A percentile compares a stretch with the other conserved stretches of the same genome.
phyloP scores from a whole-genome alignment of 176 grass and related monocot genomes.

The Lolium rigidum region DNA sequence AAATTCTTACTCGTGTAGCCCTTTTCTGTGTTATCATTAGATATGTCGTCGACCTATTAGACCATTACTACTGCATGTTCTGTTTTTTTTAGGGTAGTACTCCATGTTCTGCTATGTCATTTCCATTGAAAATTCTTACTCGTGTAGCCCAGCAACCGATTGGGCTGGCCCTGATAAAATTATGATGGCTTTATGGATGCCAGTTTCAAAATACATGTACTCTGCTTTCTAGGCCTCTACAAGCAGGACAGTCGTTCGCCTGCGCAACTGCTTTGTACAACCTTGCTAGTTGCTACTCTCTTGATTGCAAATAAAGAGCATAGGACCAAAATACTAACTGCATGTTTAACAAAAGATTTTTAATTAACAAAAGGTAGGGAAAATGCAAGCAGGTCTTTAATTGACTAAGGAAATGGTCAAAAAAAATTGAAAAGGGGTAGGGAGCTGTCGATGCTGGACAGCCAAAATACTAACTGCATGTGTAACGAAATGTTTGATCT shows the following conservation, averaged over 20 bases:
- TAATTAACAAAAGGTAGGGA: neutral
- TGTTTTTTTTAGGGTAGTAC: too few relatives aligned
- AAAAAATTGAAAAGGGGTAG: neutral
- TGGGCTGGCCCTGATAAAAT: neutral
- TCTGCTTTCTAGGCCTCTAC: neutral
- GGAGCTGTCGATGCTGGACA: neutral
- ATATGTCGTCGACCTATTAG: too few relatives aligned
- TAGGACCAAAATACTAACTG: neutral
- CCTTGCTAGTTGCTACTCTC: neutral
- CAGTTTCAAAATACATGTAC: neutral
- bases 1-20: neutral
- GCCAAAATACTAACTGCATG: neutral
- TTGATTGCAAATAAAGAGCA: neutral
- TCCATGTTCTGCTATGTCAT: neutral
- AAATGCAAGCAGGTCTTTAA: neutral
- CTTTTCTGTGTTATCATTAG: too few relatives aligned
- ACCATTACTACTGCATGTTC: too few relatives aligned
- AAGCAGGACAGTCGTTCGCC: too few relatives aligned
- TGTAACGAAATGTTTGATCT: neutral
- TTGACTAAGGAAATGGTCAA: too few relatives aligned
- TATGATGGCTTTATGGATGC: neutral
- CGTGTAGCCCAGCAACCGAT: neutral
- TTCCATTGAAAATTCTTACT: neutral
- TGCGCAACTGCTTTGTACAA: neutral
- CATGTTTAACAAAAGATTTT: neutral